These are phyloP conservation scores for Lepidium campestre DNA, from an alignment of 441 rosid genomes.

Conservation along the genomic window DNA sequence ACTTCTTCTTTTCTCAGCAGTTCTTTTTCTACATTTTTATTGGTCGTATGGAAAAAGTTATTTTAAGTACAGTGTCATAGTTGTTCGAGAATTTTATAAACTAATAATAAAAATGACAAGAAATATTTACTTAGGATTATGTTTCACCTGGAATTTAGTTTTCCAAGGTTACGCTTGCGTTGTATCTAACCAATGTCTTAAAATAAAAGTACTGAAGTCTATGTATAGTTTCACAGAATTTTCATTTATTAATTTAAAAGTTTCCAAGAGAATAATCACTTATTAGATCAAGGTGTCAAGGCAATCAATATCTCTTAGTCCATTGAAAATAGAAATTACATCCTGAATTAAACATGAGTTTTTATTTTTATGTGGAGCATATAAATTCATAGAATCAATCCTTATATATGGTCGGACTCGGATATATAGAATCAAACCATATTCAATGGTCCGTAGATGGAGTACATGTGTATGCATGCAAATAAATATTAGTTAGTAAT, in stretches of 20 bases:
- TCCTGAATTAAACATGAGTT: not conserved
- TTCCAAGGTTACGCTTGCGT: conserved; percentile 1
- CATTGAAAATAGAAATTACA: not conserved
- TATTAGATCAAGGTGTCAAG: not conserved
- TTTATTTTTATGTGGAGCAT: not conserved
- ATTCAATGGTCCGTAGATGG: not conserved
- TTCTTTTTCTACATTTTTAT: too few species aligned
- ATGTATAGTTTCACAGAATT: not conserved
- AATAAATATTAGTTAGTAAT: not conserved
- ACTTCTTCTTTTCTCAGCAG: too few species aligned
- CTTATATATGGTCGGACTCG: not conserved
- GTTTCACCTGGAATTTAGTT: not conserved
- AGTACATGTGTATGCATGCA: not conserved
- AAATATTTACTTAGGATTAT: not conserved
- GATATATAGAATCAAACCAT: not conserved
- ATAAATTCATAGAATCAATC: not conserved
- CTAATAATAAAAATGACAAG: not conserved
- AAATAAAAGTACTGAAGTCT: not conserved
- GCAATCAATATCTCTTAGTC: not conserved
- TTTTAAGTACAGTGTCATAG: not conserved
- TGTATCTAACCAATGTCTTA: not conserved
- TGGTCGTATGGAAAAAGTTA: too few species aligned
- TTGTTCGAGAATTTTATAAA: not conserved
- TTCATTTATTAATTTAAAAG: not conserved
- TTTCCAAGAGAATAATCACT: not conserved